Conservation (phyloP, 352 stramenopile species). For the Pythium sp. region DNA sequence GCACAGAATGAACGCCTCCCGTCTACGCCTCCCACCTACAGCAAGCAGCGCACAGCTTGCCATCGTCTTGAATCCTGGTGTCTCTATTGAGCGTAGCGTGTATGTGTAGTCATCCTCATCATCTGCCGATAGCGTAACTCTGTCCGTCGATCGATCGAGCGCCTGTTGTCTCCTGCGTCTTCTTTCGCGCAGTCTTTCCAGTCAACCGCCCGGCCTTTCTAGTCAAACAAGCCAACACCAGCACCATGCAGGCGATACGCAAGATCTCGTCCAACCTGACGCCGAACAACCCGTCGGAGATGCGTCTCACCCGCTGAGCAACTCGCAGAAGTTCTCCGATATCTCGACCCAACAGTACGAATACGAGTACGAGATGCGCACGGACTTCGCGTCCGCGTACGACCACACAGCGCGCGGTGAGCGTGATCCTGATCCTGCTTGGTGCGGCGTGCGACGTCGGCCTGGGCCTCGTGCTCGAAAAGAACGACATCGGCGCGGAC, state of each 20-base stretch:
- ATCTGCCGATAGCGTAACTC: no score
- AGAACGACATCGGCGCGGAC: constrained; percentile 19
- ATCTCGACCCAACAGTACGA: constrained; percentile 19
- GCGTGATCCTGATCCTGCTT: constrained; percentile 22
- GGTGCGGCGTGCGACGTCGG: constrained; percentile 22
- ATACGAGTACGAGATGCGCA: constrained; percentile 19
- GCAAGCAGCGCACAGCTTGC: no score
- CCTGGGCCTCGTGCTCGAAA: constrained; percentile 26
- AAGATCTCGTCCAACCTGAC: constrained; percentile 16
- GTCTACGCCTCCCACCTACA: no score
- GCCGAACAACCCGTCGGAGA: constrained; percentile 14
- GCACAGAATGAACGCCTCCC: no score
- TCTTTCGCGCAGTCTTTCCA: no score
- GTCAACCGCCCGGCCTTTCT: no score
- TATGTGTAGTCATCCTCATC: no score
- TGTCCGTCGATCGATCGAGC: no score
- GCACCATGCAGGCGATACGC: constrained; percentile 3
- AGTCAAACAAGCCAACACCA: no score
- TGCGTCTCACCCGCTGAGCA: constrained; percentile 19
- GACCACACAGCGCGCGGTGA: constrained; percentile 18
- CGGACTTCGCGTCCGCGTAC: constrained; percentile 19
- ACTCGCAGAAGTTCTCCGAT: constrained; percentile 15
- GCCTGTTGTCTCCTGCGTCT: no score
- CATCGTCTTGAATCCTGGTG: no score
- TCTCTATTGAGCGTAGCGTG: no score